Conservation (phyloP, 305 asterid genomes). For the Solanum chacoense region DNA sequence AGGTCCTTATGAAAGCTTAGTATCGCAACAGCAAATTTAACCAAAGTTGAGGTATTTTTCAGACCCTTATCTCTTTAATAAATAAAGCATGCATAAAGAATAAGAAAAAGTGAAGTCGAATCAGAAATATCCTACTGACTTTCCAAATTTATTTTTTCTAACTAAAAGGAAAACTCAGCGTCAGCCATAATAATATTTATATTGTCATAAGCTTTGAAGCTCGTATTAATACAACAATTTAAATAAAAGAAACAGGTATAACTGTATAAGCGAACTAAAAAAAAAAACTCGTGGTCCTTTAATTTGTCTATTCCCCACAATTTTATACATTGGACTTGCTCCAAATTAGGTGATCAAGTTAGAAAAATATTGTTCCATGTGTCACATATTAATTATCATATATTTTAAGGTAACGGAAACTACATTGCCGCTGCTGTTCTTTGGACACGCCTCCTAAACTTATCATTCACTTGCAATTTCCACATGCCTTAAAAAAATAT, state of each 20-base stretch:
- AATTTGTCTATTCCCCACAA: not conserved
- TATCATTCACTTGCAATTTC: too few species aligned
- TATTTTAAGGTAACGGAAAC: not conserved
- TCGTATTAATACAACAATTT: not conserved
- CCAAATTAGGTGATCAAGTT: not conserved
- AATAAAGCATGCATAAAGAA: not conserved
- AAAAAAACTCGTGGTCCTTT: not conserved
- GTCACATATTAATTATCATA: not conserved
- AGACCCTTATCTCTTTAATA: not conserved
- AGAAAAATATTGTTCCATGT: not conserved
- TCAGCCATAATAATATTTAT: not conserved
- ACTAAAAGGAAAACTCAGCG: not conserved
- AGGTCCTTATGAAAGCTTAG: too few species aligned
- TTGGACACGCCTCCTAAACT: not conserved
- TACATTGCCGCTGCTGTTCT: rapidly evolving
- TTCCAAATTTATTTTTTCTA: not conserved
- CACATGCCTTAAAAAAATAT: not conserved
- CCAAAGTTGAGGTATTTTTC: too few species aligned
- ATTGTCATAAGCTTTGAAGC: not conserved
- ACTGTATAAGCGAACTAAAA: not conserved
- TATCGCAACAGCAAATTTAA: too few species aligned
- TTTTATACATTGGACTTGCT: not conserved
- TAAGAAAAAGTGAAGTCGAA: not conserved
- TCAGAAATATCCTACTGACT: not conserved
- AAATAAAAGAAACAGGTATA: not conserved